Evolutionary conservation across 2,329 filamentous ascomycete species (phyloP).

Genomic region (Diaporthe citri): DNA sequence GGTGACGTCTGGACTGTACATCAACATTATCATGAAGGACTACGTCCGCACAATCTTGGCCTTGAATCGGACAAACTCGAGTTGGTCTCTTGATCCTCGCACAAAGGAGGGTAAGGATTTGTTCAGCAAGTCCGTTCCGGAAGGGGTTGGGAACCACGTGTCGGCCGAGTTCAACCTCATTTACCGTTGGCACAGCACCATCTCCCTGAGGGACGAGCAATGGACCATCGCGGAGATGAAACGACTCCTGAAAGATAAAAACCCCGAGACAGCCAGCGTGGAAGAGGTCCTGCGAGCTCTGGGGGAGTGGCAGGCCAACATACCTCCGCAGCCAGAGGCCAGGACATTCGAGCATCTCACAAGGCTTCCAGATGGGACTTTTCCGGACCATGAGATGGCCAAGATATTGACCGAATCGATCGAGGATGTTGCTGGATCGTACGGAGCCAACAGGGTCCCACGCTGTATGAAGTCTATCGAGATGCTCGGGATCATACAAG

Average conservation of each 20-base stretch:
- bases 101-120: conserved; percentile 65
- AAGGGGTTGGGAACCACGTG: conserved; percentile 75
- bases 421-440: conserved; percentile 70
- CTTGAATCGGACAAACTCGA: conserved; percentile 68
- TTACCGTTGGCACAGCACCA: conserved; percentile 74
- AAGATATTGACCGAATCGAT: conserved; percentile 67
- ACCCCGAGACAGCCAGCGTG: conserved; percentile 51
- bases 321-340: conserved; percentile 57
- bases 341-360: conserved; percentile 63
- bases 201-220: conserved; percentile 70
- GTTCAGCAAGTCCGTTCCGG: conserved; percentile 59
- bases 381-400: conserved; percentile 69
- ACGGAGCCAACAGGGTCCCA: conserved; percentile 71
- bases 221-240: conserved; percentile 71
- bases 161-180: conserved; percentile 77
- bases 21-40: conserved; percentile 69
- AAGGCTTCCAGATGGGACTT: conserved; percentile 63
- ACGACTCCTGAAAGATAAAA: conserved; percentile 55
- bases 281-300: conserved; percentile 55
- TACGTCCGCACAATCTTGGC: conserved; percentile 73
- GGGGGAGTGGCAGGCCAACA: conserved; percentile 53
- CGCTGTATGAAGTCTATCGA: conserved; percentile 71
- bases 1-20: conserved; percentile 66
- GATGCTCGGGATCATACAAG: conserved; percentile 72
- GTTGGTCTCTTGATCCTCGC: conserved; percentile 74